These are phyloP conservation scores for Mycena sanguinolenta DNA, from an alignment of 768 basidiomycete species.

Conservation along the genomic window DNA sequence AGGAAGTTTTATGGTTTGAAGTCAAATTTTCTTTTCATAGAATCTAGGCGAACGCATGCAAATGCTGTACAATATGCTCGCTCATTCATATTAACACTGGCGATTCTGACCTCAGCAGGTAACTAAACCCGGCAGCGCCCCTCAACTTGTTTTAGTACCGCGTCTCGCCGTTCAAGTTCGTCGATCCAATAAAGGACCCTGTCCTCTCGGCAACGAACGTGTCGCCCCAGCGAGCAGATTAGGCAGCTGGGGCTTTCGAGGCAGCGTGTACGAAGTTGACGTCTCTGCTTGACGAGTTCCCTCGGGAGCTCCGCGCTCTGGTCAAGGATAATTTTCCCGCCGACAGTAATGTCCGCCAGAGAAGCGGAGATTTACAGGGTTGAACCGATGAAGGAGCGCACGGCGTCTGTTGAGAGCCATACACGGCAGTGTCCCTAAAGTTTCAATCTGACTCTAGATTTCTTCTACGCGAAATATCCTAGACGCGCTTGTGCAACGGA, in stretches of 20 bases:
- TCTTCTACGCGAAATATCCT: too few relatives aligned
- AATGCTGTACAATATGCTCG: slow-evolving; percentile 33
- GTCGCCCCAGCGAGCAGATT: slow-evolving; percentile 37
- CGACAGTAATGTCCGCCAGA: slow-evolving; percentile 23
- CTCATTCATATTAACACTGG: slow-evolving; percentile 41
- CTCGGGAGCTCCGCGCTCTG: slow-evolving; percentile 30
- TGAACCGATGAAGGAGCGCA: slow-evolving; percentile 41
- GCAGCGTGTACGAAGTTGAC: neutral
- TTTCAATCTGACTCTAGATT: too few relatives aligned
- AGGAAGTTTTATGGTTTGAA: too few relatives aligned
- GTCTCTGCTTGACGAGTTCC: neutral
- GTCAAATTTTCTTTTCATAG: slow-evolving; percentile 20
- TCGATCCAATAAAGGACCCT: neutral
- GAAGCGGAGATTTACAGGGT: slow-evolving; percentile 35
- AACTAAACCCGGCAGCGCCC: neutral
- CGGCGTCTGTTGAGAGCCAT: too few relatives aligned
- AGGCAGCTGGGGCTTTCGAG: slow-evolving; percentile 39
- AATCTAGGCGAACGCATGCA: neutral
- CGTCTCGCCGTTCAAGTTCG: neutral
- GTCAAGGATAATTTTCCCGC: slow-evolving; percentile 20
- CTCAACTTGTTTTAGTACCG: neutral
- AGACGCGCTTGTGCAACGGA: too few relatives aligned
- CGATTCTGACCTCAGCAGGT: neutral
- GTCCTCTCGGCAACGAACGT: neutral
- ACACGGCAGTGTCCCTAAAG: too few relatives aligned